Percentiles rank a stretch among this genome's conserved stretches.
phyloP scores from a whole-genome alignment of 305 asterid species.

The Ajuga reptans region DNA sequence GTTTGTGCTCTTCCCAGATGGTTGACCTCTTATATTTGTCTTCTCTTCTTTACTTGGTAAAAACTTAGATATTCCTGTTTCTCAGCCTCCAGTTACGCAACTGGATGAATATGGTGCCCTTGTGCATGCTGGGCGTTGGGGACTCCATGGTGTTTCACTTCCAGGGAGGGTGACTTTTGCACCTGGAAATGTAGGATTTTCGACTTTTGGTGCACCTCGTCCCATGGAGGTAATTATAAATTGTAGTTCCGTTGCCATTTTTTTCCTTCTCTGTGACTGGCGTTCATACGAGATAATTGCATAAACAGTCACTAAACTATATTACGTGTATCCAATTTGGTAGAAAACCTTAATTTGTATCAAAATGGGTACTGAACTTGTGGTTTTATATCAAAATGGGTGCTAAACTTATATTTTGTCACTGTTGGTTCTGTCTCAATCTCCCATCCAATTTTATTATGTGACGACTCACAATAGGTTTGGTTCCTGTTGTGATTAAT shows the following conservation, averaged over 20 bases:
- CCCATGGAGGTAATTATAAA: slow-evolving; percentile 69
- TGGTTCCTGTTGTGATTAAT: not conserved
- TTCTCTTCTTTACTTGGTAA: not conserved
- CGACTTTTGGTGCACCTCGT: slow-evolving; percentile 91
- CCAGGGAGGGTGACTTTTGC: slow-evolving; percentile 99
- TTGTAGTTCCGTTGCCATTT: slow-evolving; percentile 5
- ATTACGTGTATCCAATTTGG: not conserved
- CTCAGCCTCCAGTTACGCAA: slow-evolving; percentile 65
- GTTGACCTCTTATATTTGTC: not conserved
- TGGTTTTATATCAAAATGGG: not conserved
- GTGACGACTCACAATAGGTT: not conserved
- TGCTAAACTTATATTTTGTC: too few species aligned
- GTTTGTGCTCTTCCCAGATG: not conserved
- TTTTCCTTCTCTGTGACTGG: slow-evolving; percentile 1
- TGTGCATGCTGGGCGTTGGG: slow-evolving; percentile 90
- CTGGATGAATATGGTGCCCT: slow-evolving; percentile 90
- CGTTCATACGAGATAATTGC: not conserved
- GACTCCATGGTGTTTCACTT: slow-evolving; percentile 79
- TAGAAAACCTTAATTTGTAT: not conserved
- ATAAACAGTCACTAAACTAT: not conserved
- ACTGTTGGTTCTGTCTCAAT: not conserved
- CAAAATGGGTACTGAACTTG: not conserved
- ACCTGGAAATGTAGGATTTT: slow-evolving; percentile 92
- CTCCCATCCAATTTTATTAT: not conserved
- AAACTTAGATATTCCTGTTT: slow-evolving; percentile 19